These are phyloP conservation scores for Sporisorium exsertum DNA, from an alignment of 1,284 basidiomycete genomes.

Conservation along the genomic window DNA sequence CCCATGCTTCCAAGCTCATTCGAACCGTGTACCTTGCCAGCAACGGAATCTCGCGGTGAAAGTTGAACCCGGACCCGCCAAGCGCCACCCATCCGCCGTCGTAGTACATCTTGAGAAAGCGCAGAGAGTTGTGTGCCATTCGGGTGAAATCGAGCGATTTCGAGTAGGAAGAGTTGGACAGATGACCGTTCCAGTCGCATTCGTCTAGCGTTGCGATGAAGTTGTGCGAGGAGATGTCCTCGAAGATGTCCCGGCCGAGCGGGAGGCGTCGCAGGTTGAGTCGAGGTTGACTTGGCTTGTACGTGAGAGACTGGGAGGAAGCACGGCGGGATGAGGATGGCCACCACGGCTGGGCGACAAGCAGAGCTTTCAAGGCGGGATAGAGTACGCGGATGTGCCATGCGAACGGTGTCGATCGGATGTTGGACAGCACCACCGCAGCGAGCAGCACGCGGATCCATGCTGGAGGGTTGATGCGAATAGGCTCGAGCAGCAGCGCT, in stretches of 20 bases:
- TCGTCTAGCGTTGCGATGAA: constrained; percentile 50
- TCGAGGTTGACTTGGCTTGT: constrained; percentile 19
- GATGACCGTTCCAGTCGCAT: constrained; percentile 56
- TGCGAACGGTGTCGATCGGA: constrained; percentile 43
- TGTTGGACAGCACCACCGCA: constrained; percentile 42
- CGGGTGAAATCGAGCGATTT: constrained; percentile 49
- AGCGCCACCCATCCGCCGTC: constrained; percentile 53
- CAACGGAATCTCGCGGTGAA: constrained; percentile 56
- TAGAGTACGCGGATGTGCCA: constrained; percentile 52
- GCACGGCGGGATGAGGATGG: constrained; percentile 6
- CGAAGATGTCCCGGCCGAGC: constrained; percentile 53
- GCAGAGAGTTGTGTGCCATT: constrained; percentile 37
- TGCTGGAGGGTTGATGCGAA: constrained; percentile 37
- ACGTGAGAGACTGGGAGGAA: neutral
- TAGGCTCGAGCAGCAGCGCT: constrained; percentile 20
- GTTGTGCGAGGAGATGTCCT: constrained; percentile 24
- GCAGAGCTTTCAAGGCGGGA: constrained; percentile 36
- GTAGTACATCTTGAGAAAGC: constrained; percentile 46
- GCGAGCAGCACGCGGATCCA: constrained; percentile 47
- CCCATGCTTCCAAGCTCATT: constrained; percentile 52
- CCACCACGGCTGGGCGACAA: constrained; percentile 15
- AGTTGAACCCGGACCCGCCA: constrained; percentile 50
- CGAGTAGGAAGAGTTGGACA: constrained; percentile 56
- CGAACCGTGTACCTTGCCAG: constrained; percentile 47
- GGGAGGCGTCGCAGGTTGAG: constrained; percentile 44